Percentiles rank a stretch among this genome's conserved stretches.
phyloP scores from a whole-genome alignment of 805 yeast species.

The Candida verbasci region DNA sequence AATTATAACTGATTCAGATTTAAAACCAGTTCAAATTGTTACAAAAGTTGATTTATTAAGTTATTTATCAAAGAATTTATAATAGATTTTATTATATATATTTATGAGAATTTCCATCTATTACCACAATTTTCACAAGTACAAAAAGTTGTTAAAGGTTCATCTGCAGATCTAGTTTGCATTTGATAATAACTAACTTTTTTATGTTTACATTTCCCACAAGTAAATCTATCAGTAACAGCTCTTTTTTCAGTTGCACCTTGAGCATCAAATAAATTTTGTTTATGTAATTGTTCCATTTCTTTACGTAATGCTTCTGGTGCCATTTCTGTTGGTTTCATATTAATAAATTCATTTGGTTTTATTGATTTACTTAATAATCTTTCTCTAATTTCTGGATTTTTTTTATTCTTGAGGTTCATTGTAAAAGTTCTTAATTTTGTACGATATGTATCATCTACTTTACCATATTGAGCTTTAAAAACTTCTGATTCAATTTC shows the following conservation, averaged over 20 bases:
- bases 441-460: slow-evolving; percentile 64
- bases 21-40: slow-evolving; percentile 76
- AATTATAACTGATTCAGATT: slow-evolving; percentile 66
- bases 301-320: slow-evolving; percentile 86
- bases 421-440: slow-evolving; percentile 82
- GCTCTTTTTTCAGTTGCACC: slow-evolving; percentile 96
- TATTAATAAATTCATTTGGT: slow-evolving; percentile 62
- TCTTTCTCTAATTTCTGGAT: slow-evolving; percentile 74
- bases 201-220: slow-evolving; percentile 97
- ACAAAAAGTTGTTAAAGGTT: slow-evolving; percentile 96
- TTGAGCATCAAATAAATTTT: slow-evolving; percentile 92
- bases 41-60: slow-evolving; percentile 82
- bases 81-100: neutral
- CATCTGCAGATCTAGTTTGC: slow-evolving; percentile 99
- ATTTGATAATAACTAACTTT: slow-evolving; percentile 95
- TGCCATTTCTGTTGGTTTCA: slow-evolving; percentile 95
- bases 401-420: slow-evolving; percentile 84
- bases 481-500: slow-evolving; percentile 73
- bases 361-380: slow-evolving; percentile 63
- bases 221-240: slow-evolving; percentile 91
- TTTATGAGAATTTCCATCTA: slow-evolving; percentile 90
- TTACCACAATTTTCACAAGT: slow-evolving; percentile 97
- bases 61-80: slow-evolving; percentile 35
- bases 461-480: slow-evolving; percentile 52
- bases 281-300: slow-evolving; percentile 77